Base-by-base conservation (phyloP, 139 green algal genomes). In the Chlamydomonas sp. region DNA sequence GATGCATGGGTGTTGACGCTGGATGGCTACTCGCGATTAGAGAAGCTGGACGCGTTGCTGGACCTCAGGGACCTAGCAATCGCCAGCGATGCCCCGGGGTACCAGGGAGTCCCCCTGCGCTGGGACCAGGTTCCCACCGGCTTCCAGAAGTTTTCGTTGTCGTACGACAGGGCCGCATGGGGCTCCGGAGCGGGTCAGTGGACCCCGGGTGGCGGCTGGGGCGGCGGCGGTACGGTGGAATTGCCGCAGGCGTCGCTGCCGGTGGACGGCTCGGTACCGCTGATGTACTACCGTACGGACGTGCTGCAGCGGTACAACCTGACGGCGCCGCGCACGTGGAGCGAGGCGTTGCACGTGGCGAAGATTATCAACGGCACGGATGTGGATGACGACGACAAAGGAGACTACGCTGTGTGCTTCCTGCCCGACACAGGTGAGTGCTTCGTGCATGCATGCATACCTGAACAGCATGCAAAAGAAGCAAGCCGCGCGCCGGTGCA, bases 231-330 rank as follows among this genome's bases (percentile, higher is more conserved):
- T 18, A 71, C 66, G 10, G 66, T 71, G 66, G 10, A 10, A 14
- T 71, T 71, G 66, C 10, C 71, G 10, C 31, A 64, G 49, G 1
- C 66, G 16, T 62, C 62, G 5, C 0, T 88, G n/a, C 83, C 83
- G 74, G 16, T 88, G 14, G 83, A 82, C 49, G 83, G 60, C 18
- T 80, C 69, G 4, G 63, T 15, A 2, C 83, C 83, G 74, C 73
- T 89, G 0, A 78, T 91, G 77, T 90, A 88, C 59, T 91, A 91
- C 77, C 60, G 85, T 2, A 89, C 31, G 4, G 89, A 91, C 18
- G 20, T 85, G 17, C 69, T 91, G 2, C 66, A 59, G 6, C 4
- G 2, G 8, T 14, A 66, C 4, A 80, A 80, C 68, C 12, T 87
- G 17, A 18, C 59, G 2, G 69, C 20, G 49, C 89, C 89, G 0